Conservation (phyloP, 805 yeast genomes). For the Lachancea kluyveri region DNA sequence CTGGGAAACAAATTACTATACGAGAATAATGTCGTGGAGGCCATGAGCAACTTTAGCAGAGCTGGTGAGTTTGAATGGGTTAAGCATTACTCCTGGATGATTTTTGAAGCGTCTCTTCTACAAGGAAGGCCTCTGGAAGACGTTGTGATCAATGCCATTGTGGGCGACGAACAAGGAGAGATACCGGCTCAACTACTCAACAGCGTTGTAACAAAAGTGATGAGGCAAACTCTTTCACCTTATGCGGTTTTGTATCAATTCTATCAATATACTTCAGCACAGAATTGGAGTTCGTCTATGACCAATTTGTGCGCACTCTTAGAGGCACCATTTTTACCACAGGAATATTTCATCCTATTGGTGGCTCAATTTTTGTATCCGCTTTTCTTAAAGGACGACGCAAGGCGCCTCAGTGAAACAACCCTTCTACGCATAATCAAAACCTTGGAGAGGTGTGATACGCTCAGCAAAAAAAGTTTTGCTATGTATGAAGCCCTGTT, state of each 20-base stretch:
- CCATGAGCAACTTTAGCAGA: slow-evolving; percentile 56
- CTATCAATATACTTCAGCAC: slow-evolving; percentile 30
- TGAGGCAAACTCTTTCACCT: slow-evolving; percentile 67
- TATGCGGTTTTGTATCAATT: slow-evolving; percentile 57
- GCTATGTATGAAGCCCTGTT: slow-evolving; percentile 7
- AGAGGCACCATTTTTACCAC: slow-evolving; percentile 26
- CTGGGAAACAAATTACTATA: slow-evolving; percentile 43
- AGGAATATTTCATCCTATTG: slow-evolving; percentile 22
- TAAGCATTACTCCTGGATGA: slow-evolving; percentile 48
- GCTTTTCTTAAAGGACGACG: slow-evolving; percentile 15
- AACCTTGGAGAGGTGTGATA: slow-evolving; percentile 12
- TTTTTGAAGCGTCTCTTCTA: slow-evolving; percentile 55
- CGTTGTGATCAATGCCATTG: slow-evolving; percentile 45
- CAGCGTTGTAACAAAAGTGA: slow-evolving; percentile 43
- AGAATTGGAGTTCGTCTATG: slow-evolving; percentile 22
- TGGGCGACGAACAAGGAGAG: slow-evolving; percentile 28
- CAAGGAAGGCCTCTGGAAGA: slow-evolving; percentile 51
- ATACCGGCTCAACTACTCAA: slow-evolving; percentile 26
- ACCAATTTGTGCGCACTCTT: slow-evolving; percentile 18
- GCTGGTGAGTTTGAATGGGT: slow-evolving; percentile 51
- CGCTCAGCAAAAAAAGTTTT: slow-evolving; percentile 5
- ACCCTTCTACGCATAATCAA: slow-evolving; percentile 19
- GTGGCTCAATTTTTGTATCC: slow-evolving; percentile 25
- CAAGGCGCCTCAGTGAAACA: slow-evolving; percentile 17
- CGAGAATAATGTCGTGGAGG: slow-evolving; percentile 55